Percentiles rank a stretch among this genome's conserved stretches.
Evolutionary conservation across 2,329 filamentous ascomycete genomes (phyloP).

Genomic region (Teratosphaeria epicoccoides): DNA sequence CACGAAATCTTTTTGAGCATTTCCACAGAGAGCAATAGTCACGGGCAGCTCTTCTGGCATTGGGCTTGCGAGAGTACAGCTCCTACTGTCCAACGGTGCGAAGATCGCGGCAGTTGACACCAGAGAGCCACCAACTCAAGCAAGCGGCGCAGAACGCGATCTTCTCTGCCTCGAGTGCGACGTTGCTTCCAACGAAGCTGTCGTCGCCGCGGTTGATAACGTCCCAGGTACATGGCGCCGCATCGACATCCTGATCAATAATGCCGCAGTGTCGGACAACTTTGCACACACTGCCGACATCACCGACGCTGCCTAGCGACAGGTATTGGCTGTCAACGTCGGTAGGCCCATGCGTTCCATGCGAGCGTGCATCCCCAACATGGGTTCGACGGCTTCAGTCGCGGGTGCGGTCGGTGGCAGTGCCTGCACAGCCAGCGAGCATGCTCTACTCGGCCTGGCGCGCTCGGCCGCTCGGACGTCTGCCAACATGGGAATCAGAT

Average conservation of each 20-base stretch:
- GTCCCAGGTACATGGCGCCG: slow-evolving; percentile 41
- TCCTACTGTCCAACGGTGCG: neutral
- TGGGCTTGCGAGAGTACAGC: neutral
- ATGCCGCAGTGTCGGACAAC: slow-evolving; percentile 50
- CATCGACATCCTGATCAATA: slow-evolving; percentile 53
- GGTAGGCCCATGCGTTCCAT: slow-evolving; percentile 50
- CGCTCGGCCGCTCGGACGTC: slow-evolving; percentile 45
- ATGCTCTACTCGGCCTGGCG: slow-evolving; percentile 45
- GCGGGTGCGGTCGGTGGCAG: neutral
- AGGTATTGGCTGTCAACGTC: slow-evolving; percentile 43
- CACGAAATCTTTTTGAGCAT: slow-evolving; percentile 23
- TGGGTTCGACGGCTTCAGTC: slow-evolving; percentile 31
- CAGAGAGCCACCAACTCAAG: neutral
- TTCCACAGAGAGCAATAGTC: neutral
- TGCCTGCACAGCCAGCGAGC: slow-evolving; percentile 44
- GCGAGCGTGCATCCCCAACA: slow-evolving; percentile 42
- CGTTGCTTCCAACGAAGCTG: slow-evolving; percentile 1
- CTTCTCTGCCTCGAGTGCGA: neutral
- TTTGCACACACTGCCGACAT: slow-evolving; percentile 35
- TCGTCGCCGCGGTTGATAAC: slow-evolving; percentile 25
- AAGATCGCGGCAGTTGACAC: neutral
- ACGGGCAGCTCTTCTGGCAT: neutral
- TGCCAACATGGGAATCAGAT: slow-evolving; percentile 41
- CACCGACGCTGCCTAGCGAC: slow-evolving; percentile 23
- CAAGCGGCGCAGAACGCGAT: neutral